Evolutionary conservation across 768 basidiomycete genomes (phyloP).

Genomic region (Suillus brevipes): DNA sequence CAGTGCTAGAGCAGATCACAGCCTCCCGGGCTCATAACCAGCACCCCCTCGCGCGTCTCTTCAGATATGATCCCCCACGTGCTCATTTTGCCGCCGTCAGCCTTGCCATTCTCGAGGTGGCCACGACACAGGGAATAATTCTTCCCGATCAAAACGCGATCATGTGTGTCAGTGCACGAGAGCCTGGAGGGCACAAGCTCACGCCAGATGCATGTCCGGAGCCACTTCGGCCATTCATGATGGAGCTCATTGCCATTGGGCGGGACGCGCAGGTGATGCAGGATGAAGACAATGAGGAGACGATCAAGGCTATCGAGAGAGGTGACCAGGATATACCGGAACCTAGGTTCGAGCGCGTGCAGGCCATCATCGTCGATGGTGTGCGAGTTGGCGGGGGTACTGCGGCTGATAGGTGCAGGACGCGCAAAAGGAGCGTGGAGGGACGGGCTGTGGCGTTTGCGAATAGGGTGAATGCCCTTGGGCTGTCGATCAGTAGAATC

Average conservation of each 20-base stretch:
- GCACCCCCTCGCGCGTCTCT: conserved; percentile 52
- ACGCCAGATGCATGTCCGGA: conserved; percentile 62
- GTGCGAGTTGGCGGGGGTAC: conserved; percentile 24
- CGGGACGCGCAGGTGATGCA: conserved; percentile 47
- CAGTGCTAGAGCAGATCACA: conserved; percentile 54
- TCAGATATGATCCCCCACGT: conserved; percentile 62
- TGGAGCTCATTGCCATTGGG: conserved; percentile 59
- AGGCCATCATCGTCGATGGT: conserved; percentile 56
- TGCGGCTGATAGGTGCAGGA: conserved; percentile 31
- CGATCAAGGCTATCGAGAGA: conserved; percentile 40
- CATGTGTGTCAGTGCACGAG: conserved; percentile 29
- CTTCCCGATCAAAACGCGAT: conserved; percentile 23
- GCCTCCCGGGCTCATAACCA: not conserved
- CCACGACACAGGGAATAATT: conserved; percentile 53
- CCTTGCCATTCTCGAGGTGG: conserved; percentile 69
- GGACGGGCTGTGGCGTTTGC: conserved; percentile 70
- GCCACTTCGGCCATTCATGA: conserved; percentile 68
- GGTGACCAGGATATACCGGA: conserved; percentile 37
- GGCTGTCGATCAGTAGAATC: conserved; percentile 68
- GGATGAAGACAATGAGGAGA: conserved; percentile 53
- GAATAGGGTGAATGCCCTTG: conserved; percentile 75
- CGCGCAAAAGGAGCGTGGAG: conserved; percentile 50
- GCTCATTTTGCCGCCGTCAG: conserved; percentile 82
- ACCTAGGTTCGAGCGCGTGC: conserved; percentile 61
- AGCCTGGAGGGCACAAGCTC: conserved; percentile 55